phyloP scores from a whole-genome alignment of 495 filamentous ascomycete genomes.

The Penicillium antarcticum region DNA sequence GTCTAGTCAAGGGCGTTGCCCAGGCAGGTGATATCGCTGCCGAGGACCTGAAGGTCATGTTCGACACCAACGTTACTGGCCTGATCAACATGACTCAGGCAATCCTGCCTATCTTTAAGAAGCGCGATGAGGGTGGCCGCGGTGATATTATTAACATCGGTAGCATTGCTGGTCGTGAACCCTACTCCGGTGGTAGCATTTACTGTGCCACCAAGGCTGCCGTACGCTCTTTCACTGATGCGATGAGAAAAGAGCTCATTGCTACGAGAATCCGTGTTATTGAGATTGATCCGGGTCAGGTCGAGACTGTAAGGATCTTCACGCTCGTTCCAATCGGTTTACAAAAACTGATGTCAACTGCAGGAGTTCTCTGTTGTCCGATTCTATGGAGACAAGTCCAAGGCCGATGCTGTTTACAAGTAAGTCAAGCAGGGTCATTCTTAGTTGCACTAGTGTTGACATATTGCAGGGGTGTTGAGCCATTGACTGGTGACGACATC shows the following conservation, averaged over 20 bases:
- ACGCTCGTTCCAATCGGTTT: neutral
- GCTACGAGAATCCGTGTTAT: slow-evolving; percentile 83
- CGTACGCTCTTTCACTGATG: slow-evolving; percentile 83
- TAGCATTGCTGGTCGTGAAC: slow-evolving; percentile 87
- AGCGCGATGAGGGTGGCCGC: slow-evolving; percentile 69
- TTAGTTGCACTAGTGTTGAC: slow-evolving; percentile 5
- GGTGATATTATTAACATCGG: slow-evolving; percentile 98
- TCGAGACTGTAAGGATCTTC: slow-evolving; percentile 67
- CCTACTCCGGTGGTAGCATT: slow-evolving; percentile 86
- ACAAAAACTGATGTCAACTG: slow-evolving; percentile 2
- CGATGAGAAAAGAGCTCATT: slow-evolving; percentile 84
- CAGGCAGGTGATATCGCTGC: slow-evolving; percentile 79
- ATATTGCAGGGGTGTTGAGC: slow-evolving; percentile 66
- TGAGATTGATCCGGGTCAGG: slow-evolving; percentile 92
- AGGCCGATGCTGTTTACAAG: slow-evolving; percentile 96
- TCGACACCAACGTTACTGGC: slow-evolving; percentile 88
- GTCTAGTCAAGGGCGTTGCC: slow-evolving; percentile 83
- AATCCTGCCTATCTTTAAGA: slow-evolving; percentile 79
- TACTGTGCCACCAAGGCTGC: slow-evolving; percentile 98
- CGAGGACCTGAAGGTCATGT: slow-evolving; percentile 84
- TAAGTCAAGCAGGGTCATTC: slow-evolving; percentile 42
- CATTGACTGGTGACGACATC: slow-evolving; percentile 92
- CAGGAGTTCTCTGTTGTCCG: slow-evolving; percentile 92
- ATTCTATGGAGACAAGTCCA: slow-evolving; percentile 87
- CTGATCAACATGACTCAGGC: slow-evolving; percentile 98